Evolutionary conservation across 352 stramenopile genomes (phyloP), one percentile per base, ranked within the genome.

Genomic region (Phytophthora citricola): DNA sequence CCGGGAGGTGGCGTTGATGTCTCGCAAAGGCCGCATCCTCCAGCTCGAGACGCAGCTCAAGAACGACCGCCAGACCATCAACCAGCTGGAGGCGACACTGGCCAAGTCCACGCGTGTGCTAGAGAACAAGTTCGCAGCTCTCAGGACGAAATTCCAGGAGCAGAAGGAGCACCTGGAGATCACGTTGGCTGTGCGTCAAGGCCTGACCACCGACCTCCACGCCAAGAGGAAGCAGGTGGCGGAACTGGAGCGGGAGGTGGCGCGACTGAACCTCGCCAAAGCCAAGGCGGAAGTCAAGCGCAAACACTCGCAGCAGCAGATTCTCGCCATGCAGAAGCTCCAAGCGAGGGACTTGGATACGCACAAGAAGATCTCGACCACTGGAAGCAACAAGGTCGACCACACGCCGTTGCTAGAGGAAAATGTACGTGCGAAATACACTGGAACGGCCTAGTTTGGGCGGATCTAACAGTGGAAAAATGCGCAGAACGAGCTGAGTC

Each of bases 131-230:
- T 50, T 76, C 24, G 43, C 38, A 26, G 22, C n/a, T 9, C 72
- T 80, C 20, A 71, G 69, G 24, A 22, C 51, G 11, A 85, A 81
- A 56, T 78, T 76, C 32, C 65, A 78, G 5, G 77, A 88, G 36
- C 79, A 87, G 46, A 82, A 82, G 34, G 79, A 90, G 58, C 74
- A 84, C 51, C 38, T 90, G n/a, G 79, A 84, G 32, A 79, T 90
- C 55, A 89, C 81, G 5, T 62, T 87, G 22, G 79, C 70, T 11
- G 81, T 90, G 24, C 72, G 79, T 2, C 77, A 85, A n/a, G 77
- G 81, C 22, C 73, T 90, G 8, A 77, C 73, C 1, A 76, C 64
- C 14, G 81, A 90, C 41, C 58, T 90, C 7, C 77, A 88, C 39
- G 45, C 44, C 38, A 90, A 88, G 55, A 78, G 79, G 27, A 68